These are phyloP conservation scores for Torulaspora franciscae DNA, from an alignment of 805 yeast genomes.

Conservation along the genomic window DNA sequence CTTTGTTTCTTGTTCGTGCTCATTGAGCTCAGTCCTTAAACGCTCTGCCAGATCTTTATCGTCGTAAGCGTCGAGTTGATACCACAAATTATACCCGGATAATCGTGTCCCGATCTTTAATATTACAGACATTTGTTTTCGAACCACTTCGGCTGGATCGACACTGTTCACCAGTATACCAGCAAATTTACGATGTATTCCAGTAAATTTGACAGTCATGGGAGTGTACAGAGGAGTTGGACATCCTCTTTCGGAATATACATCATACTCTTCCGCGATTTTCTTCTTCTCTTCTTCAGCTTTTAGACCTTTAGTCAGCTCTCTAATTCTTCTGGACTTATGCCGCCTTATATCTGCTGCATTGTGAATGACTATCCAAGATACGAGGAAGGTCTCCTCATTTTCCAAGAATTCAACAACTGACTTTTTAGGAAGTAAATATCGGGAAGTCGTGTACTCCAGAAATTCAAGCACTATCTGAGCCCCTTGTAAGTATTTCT, in stretches of 20 bases:
- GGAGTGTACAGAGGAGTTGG: constrained; percentile 48
- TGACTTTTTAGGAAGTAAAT: constrained; percentile 68
- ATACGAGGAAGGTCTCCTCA: constrained; percentile 28
- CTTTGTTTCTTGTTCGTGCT: constrained; percentile 46
- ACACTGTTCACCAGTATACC: constrained; percentile 67
- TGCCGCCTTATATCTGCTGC: constrained; percentile 26
- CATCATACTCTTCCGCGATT: constrained; percentile 17
- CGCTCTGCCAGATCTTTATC: constrained; percentile 65
- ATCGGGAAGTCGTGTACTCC: constrained; percentile 74
- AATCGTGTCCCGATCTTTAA: constrained; percentile 56
- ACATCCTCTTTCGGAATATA: constrained; percentile 35
- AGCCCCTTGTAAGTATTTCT: constrained; percentile 60
- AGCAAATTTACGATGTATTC: constrained; percentile 60
- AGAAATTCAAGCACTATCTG: constrained; percentile 78
- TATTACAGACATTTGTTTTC: constrained; percentile 54
- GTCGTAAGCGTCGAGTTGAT: constrained; percentile 69
- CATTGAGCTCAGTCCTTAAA: constrained; percentile 51
- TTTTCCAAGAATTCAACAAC: constrained; percentile 51
- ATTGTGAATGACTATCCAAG: constrained; percentile 36
- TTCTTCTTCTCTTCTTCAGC: constrained; percentile 19
- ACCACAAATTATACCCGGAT: constrained; percentile 69
- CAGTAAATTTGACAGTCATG: constrained; percentile 57
- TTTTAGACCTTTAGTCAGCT: constrained; percentile 16
- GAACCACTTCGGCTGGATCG: constrained; percentile 50
- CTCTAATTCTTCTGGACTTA: constrained; percentile 20